phyloP scores from a whole-genome alignment of 2,329 filamentous ascomycete genomes.

The Blastomyces percursus region DNA sequence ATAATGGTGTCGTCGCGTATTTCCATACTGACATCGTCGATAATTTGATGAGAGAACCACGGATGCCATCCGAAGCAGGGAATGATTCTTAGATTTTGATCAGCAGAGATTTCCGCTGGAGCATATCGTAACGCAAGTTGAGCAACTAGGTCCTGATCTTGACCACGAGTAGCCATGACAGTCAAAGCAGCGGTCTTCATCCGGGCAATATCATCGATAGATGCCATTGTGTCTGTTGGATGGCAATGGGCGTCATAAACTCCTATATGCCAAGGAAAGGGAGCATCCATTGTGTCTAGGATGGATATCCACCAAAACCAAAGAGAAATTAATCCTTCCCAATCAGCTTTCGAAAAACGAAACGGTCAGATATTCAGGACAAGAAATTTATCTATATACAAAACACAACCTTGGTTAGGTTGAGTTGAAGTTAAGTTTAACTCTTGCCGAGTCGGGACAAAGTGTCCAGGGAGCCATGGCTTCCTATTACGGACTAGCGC shows the following conservation, averaged over 20 bases:
- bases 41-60: constrained; percentile 56
- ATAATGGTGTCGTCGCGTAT: neutral
- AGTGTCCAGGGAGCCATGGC: no score
- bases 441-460: neutral
- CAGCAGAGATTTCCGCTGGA: constrained; percentile 13
- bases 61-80: constrained; percentile 59
- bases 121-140: constrained; percentile 9
- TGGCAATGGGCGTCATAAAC: constrained; percentile 57
- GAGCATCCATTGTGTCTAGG: neutral
- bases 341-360: neutral
- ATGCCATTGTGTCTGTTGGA: constrained; percentile 53
- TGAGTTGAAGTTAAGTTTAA: neutral
- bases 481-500: no score
- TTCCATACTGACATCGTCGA: constrained; percentile 32
- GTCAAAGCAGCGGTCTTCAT: constrained; percentile 51
- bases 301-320: neutral
- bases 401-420: no score
- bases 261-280: constrained; percentile 52
- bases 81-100: constrained; percentile 32
- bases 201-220: constrained; percentile 41
- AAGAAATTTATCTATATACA: neutral
- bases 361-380: neutral
- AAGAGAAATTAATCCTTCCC: neutral
- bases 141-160: constrained; percentile 51
- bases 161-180: constrained; percentile 50